Base-by-base conservation (phyloP, 2,329 filamentous ascomycete species). In the Fusarium kyushuense region DNA sequence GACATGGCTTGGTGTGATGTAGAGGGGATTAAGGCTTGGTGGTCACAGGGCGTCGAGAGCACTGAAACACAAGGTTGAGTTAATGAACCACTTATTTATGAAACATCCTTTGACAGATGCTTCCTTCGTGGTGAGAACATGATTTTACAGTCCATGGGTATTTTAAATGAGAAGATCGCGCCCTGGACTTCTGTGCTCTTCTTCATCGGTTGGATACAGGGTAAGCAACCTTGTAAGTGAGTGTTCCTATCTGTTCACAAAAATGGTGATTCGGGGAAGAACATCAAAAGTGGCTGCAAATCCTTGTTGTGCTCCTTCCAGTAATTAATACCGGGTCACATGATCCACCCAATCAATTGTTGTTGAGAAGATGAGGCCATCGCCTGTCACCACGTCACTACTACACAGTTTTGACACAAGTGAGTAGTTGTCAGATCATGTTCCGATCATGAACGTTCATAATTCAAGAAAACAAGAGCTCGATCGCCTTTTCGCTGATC, bases 1-100 rank as follows among this genome's bases (percentile, higher is more conserved):
- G 76, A 81, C 29, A 69, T 87, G 63, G 71, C 63, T 3, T 87
- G 85, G 85, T 87, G 85, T 42, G 80, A 84, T 72, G 82, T 84
- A 12, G 71, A 73, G 4, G 81, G 80, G 4, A 74, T 86, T 60
- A 79, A 77, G 64, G 62, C 63, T 10, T 86, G 84, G 84, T 86
- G 84, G 84, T 64, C 70, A 3, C 65, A 75, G 21, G 67, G 75
- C 49, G 57, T 74, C 29, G 67, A 32, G 6, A 7, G 8, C 16
- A 45, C 25, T 14, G 46, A 58, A 21, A 16, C 16, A n/a, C 27
- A 14, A 42, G 2, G 16, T 12, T 36, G 32, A 16, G 17, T 9
- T 16, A 6, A 32, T 16, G 3, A 7, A 17, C 7, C 11, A 9
- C n/a, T 46, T 25, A 25, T 25, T 16, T 10, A n/a, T 36, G 1